Conservation (phyloP, 1,284 basidiomycete species). For the Sporisorium scitamineum region DNA sequence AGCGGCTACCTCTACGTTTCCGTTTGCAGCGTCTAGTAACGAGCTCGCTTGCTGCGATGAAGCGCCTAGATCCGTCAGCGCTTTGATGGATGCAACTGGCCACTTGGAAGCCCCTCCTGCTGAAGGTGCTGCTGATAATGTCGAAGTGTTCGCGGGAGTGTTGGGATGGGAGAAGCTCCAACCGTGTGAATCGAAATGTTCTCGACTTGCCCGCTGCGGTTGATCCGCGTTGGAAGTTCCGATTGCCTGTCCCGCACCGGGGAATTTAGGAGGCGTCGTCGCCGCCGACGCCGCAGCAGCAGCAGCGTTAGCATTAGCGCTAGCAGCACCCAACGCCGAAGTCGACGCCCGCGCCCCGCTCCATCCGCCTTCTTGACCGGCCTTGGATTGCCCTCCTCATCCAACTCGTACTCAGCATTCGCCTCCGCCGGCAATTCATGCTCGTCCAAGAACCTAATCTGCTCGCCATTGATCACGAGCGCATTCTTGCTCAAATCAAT, state of each 20-base stretch:
- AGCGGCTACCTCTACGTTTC: conserved; percentile 88
- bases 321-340: conserved; percentile 29
- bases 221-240: background rate
- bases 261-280: conserved; percentile 72
- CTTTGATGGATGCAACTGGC: conserved; percentile 59
- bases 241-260: conserved; percentile 75
- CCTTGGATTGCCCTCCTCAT: conserved; percentile 53
- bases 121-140: conserved; percentile 31
- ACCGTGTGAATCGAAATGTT: conserved; percentile 64
- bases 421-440: conserved; percentile 82
- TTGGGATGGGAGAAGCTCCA: conserved; percentile 52
- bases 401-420: conserved; percentile 60
- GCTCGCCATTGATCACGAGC: conserved; percentile 85
- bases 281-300: conserved; percentile 8
- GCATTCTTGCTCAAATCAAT: conserved; percentile 91
- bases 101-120: conserved; percentile 30
- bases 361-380: conserved; percentile 10
- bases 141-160: background rate
- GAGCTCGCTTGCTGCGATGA: conserved; percentile 80
- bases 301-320: conserved; percentile 47
- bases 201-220: background rate
- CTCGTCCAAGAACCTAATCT: conserved; percentile 89
- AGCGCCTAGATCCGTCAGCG: conserved; percentile 77
- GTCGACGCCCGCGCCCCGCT: conserved; percentile 2
- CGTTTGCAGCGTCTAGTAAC: conserved; percentile 81